Evolutionary conservation across 2,329 filamentous ascomycete genomes (phyloP).

Genomic region (Alternaria arborescens): DNA sequence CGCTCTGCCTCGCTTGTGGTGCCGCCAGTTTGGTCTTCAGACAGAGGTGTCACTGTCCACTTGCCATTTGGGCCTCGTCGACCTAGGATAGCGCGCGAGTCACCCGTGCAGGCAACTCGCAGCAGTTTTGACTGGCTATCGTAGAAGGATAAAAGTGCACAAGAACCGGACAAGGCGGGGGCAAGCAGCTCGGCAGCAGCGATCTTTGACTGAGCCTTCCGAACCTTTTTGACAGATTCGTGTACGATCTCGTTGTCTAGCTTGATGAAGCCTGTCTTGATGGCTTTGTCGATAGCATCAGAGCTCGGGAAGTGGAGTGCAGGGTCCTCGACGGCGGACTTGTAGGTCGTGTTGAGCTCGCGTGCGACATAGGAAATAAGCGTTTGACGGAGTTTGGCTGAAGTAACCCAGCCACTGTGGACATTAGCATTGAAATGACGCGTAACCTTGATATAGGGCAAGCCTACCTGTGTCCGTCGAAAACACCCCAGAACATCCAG

Average conservation of each 20-base stretch:
- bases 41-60: conserved; percentile 90
- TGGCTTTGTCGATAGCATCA: conserved; percentile 85
- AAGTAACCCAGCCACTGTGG: conserved; percentile 92
- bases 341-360: conserved; percentile 92
- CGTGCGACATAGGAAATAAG: conserved; percentile 92
- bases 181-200: conserved; percentile 90
- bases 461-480: conserved; percentile 89
- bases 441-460: conserved; percentile 28
- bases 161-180: conserved; percentile 95
- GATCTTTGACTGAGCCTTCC: conserved; percentile 88
- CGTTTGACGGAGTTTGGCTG: conserved; percentile 90
- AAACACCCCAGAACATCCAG: conserved; percentile 99
- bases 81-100: conserved; percentile 93
- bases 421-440: conserved; percentile 12
- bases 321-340: conserved; percentile 69
- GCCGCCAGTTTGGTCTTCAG: conserved; percentile 90
- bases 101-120: conserved; percentile 93
- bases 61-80: conserved; percentile 80
- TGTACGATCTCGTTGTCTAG: conserved; percentile 95
- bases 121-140: conserved; percentile 86
- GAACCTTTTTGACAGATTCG: conserved; percentile 88
- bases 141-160: conserved; percentile 95
- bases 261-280: conserved; percentile 88
- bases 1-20: conserved; percentile 86
- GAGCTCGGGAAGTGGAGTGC: conserved; percentile 71